phyloP scores from a whole-genome alignment of 176 grass and related monocot genomes.

The Musa schizocarpa region DNA sequence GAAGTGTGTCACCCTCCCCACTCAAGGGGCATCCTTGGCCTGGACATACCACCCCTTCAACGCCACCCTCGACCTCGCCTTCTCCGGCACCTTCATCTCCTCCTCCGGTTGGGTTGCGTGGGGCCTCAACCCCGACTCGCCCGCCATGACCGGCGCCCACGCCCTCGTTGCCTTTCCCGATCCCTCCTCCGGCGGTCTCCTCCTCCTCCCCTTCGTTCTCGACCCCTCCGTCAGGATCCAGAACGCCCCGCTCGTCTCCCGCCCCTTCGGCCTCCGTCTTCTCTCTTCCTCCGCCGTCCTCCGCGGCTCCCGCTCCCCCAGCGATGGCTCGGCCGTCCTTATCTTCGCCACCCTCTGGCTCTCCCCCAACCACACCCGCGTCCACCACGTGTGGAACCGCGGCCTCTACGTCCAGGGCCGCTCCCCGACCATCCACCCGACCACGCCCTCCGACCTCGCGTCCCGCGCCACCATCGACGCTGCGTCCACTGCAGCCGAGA shows the following conservation, averaged over 20 bases:
- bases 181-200: constrained; percentile 62
- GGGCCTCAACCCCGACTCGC: constrained; percentile 66
- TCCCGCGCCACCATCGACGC: constrained; percentile 83
- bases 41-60: constrained; percentile 91
- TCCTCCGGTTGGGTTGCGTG: constrained; percentile 97
- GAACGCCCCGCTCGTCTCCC: constrained; percentile 56
- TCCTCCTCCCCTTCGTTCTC: constrained; percentile 79
- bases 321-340: constrained; percentile 51
- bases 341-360: constrained; percentile 62
- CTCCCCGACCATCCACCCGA: constrained; percentile 90
- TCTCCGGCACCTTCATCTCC: constrained; percentile 84
- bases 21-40: constrained; percentile 72
- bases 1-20: constrained; percentile 81
- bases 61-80: constrained; percentile 79
- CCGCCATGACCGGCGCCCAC: constrained; percentile 73
- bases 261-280: constrained; percentile 57
- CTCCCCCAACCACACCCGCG: constrained; percentile 62
- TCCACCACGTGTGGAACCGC: constrained; percentile 87
- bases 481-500: constrained; percentile 66
- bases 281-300: constrained; percentile 59
- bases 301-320: constrained; percentile 26
- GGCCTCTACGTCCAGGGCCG: constrained; percentile 95
- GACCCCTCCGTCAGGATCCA: constrained; percentile 72
- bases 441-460: constrained; percentile 66
- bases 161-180: constrained; percentile 78